A percentile compares a stretch with the other conserved stretches of the same genome.
Evolutionary conservation across 2,329 filamentous ascomycete species (phyloP).

Genomic region (Penicillium brasilianum): DNA sequence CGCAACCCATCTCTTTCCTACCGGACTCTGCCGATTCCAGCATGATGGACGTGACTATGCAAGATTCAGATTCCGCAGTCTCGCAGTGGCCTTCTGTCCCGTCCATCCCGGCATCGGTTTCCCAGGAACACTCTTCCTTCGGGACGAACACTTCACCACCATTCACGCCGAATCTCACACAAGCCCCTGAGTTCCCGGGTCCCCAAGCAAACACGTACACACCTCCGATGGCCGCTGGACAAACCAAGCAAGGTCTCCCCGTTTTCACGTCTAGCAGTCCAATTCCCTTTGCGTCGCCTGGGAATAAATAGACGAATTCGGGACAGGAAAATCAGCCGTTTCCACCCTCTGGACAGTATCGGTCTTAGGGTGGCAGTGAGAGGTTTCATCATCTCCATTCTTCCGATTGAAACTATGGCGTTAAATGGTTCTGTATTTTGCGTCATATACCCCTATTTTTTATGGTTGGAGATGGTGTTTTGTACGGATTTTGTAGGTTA

Average conservation of each 20-base stretch:
- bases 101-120: slow-evolving; percentile 3
- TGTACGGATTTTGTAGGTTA: no score
- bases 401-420: neutral
- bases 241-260: slow-evolving; percentile 52
- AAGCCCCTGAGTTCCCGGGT: slow-evolving; percentile 15
- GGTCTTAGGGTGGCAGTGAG: neutral
- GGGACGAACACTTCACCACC: slow-evolving; percentile 30
- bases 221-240: slow-evolving; percentile 36
- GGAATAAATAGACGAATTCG: neutral
- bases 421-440: slow-evolving; percentile 7
- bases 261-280: slow-evolving; percentile 54
- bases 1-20: neutral
- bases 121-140: slow-evolving; percentile 11
- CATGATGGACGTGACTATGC: slow-evolving; percentile 8
- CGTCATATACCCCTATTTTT: slow-evolving; percentile 21
- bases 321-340: neutral
- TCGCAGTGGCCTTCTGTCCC: slow-evolving; percentile 8
- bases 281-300: slow-evolving; percentile 47
- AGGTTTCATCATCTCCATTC: neutral
- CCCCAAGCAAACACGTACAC: slow-evolving; percentile 35
- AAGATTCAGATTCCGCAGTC: slow-evolving; percentile 5
- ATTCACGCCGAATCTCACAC: slow-evolving; percentile 28
- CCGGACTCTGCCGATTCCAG: slow-evolving; percentile 6
- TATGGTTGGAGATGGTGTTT: no score
- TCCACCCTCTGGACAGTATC: neutral